phyloP scores from a whole-genome alignment of 2,329 filamentous ascomycete genomes.

The Cladosporium sp. region DNA sequence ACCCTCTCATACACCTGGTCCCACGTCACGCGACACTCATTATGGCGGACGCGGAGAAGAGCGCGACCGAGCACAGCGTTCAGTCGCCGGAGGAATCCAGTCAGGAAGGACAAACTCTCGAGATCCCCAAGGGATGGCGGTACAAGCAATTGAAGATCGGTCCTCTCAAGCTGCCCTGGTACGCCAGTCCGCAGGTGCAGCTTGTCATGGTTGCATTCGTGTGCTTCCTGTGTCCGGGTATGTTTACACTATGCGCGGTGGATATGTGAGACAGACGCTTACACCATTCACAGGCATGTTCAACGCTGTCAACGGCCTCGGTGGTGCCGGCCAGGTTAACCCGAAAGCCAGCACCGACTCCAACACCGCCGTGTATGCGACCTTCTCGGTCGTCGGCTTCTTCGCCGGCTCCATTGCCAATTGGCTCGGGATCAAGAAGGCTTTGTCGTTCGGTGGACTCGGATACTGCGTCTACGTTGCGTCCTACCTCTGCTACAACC shows the following conservation, averaged over 20 bases:
- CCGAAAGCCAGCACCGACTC: constrained; percentile 54
- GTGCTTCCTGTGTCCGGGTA: constrained; percentile 48
- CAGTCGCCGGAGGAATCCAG: constrained; percentile 12
- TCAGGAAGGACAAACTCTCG: constrained; percentile 17
- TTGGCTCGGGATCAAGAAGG: constrained; percentile 61
- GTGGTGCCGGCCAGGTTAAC: constrained; percentile 43
- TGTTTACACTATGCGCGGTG: constrained; percentile 6
- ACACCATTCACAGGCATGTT: constrained; percentile 37
- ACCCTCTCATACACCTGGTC: no score
- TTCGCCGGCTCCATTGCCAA: constrained; percentile 69
- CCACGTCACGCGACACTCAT: constrained; percentile 10
- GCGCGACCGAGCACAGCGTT: constrained; percentile 13
- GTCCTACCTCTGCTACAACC: constrained; percentile 64
- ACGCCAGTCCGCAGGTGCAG: constrained; percentile 44
- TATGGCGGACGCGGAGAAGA: constrained; percentile 15
- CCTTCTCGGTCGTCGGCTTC: constrained; percentile 61
- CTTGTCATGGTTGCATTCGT: constrained; percentile 46
- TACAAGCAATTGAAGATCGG: constrained; percentile 39
- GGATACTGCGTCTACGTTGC: constrained; percentile 72
- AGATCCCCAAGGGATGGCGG: constrained; percentile 41
- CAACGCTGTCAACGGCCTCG: constrained; percentile 47
- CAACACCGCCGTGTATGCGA: constrained; percentile 65
- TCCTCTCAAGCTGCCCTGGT: constrained; percentile 40
- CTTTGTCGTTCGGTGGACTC: constrained; percentile 65
- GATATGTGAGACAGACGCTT: constrained; percentile 5